Base-by-base conservation (phyloP, 2,329 filamentous ascomycete genomes). In the Lachnellula occidentalis region DNA sequence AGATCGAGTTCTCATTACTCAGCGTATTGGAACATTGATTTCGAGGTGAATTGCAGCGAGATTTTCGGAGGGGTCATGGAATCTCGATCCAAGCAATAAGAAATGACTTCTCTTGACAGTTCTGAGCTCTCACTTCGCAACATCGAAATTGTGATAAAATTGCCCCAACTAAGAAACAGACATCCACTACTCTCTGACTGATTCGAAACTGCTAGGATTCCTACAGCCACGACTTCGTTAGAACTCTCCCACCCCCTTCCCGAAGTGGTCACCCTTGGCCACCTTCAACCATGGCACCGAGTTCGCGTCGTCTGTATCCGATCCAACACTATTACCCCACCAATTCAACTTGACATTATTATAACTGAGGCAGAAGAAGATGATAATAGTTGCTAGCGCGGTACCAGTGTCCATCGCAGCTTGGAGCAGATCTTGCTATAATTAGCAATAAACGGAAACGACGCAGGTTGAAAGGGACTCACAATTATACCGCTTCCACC, bases 401-500 rank as follows among this genome's bases (percentile, higher is more conserved):
- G 89, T 75, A 5, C 86, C 86, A 49, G 81, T 81, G 68, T 90
- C 86, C 36, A 90, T 74, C 1, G 82, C 86, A 0, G 86, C 86
- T 21, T 85, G 87, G 1, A 85, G 81, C 66, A 89, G 78, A 67
- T 89, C 48, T 48, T 8, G 17, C 22, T 2, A n/a, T 2, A 49
- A 34, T 50, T 15, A n/a, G 15, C n/a, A 41, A 43, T 2, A 12
- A 12, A 5, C 22, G 11, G 22, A 19, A n/a, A 34, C 11, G 2
- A 17, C 19, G 11, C n/a, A 36, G 37, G 24, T 15, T 3, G 22
- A 15, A 34, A 34, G 21, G 19, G 14, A 45, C 47, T 45, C 22
- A 51, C 49, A 90, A 73, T 90, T 90, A 73, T 88, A 90, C 68
- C 85, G 82, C 70, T 86, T 73, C 86, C 86, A 90, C 86, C 86